Conservation (phyloP, 768 basidiomycete genomes). For the Omphalotus guepiniiformis region DNA sequence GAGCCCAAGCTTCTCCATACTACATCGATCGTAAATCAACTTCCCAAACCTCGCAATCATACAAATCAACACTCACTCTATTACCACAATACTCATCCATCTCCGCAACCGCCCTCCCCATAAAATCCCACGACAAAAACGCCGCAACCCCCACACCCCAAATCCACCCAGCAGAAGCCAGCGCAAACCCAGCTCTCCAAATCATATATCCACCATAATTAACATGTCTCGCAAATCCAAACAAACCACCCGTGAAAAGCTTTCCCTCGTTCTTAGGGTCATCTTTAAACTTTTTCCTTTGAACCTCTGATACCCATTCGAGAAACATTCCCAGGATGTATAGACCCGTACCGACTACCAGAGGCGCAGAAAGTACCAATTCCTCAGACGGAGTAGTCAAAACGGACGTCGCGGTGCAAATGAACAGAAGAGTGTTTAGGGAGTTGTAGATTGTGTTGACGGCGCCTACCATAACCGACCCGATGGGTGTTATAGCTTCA, state of each 20-base stretch:
- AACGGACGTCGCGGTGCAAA: slow-evolving; percentile 5
- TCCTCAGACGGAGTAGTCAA: slow-evolving; percentile 10
- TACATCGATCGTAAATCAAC: background rate
- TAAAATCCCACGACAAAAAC: background rate
- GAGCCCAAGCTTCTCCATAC: background rate
- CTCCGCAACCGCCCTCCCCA: background rate
- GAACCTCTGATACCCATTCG: slow-evolving; percentile 17
- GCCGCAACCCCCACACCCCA: background rate
- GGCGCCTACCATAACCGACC: slow-evolving; percentile 8
- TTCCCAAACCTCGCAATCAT: background rate
- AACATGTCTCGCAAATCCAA: background rate
- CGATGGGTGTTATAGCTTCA: background rate
- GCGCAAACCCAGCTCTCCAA: background rate
- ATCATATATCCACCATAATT: background rate
- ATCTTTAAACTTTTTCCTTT: slow-evolving; percentile 21
- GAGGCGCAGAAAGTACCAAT: slow-evolving; percentile 10
- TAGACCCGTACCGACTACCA: slow-evolving; percentile 13
- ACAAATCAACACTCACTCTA: background rate
- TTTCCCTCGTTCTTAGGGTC: slow-evolving; percentile 16
- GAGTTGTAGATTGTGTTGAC: slow-evolving; percentile 14
- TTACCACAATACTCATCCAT: slow-evolving; percentile 1
- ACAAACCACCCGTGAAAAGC: slow-evolving; percentile 1
- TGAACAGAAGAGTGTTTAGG: slow-evolving; percentile 19
- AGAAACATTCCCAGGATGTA: slow-evolving; percentile 15
- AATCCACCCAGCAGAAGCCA: background rate